phyloP scores from a whole-genome alignment of 495 filamentous ascomycete genomes.

The Xanthoparmelia taractica region DNA sequence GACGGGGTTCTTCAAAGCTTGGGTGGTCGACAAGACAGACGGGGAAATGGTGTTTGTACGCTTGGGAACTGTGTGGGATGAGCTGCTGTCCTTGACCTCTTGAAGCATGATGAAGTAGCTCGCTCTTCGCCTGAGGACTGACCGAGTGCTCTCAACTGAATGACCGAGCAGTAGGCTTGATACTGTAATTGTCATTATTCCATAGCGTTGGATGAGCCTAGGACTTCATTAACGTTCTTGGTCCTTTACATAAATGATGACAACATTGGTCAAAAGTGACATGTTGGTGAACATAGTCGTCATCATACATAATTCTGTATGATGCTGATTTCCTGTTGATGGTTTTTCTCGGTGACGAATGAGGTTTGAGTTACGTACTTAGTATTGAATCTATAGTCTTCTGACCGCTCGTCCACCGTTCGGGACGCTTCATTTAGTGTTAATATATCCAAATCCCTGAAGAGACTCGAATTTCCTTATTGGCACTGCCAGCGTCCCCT shows the following conservation, averaged over 20 bases:
- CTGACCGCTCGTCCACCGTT: not conserved
- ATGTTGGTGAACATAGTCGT: not conserved
- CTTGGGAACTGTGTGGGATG: not conserved
- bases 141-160: too few species aligned
- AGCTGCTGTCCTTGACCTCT: not conserved
- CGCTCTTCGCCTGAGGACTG: not conserved
- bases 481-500: too few species aligned
- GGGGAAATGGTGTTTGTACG: not conserved
- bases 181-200: not conserved
- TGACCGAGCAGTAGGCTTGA: not conserved
- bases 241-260: too few species aligned
- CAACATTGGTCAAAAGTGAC: too few species aligned
- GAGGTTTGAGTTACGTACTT: not conserved
- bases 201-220: too few species aligned
- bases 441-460: too few species aligned
- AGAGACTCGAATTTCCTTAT: too few species aligned
- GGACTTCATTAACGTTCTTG: too few species aligned
- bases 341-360: not conserved
- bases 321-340: not conserved
- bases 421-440: too few species aligned
- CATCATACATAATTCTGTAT: not conserved
- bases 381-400: not conserved
- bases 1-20: slow-evolving; percentile 1
- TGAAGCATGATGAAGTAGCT: not conserved
- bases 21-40: not conserved